Conservation (phyloP, 306 rosid genomes). For the Vigna radiata region DNA sequence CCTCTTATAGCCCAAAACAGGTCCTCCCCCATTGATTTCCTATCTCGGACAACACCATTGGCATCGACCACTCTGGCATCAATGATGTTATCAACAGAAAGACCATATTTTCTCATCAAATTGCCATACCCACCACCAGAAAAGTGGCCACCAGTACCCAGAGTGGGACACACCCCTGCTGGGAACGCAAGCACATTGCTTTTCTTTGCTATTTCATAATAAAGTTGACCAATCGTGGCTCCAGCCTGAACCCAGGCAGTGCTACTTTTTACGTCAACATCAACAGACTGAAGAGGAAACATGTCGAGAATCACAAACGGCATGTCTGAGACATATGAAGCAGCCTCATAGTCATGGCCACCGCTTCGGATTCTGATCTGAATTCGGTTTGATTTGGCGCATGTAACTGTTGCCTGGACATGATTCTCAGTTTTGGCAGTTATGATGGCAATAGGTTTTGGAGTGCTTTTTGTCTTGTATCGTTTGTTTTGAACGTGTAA, state of each 20-base stretch:
- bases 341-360: constrained; percentile 53
- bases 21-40: constrained; percentile 53
- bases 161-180: constrained; percentile 59
- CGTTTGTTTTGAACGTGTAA: constrained; percentile 33
- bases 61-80: constrained; percentile 44
- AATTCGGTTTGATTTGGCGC: constrained; percentile 35
- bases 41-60: constrained; percentile 37
- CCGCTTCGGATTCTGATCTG: constrained; percentile 51
- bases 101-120: constrained; percentile 79
- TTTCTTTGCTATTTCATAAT: constrained; percentile 29
- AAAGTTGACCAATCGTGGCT: constrained; percentile 44
- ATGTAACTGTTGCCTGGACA: constrained; percentile 41
- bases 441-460: constrained; percentile 47
- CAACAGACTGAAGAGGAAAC: constrained; percentile 21
- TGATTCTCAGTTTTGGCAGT: background rate
- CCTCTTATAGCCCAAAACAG: constrained; percentile 55
- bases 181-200: constrained; percentile 47
- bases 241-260: constrained; percentile 43
- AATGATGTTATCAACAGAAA: constrained; percentile 64
- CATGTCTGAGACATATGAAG: constrained; percentile 39
- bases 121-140: constrained; percentile 85
- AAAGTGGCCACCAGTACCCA: constrained; percentile 75
- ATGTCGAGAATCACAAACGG: constrained; percentile 42
- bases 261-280: background rate
- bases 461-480: constrained; percentile 15